phyloP scores from a whole-genome alignment of 768 basidiomycete species.

The Tylopilus sp. region DNA sequence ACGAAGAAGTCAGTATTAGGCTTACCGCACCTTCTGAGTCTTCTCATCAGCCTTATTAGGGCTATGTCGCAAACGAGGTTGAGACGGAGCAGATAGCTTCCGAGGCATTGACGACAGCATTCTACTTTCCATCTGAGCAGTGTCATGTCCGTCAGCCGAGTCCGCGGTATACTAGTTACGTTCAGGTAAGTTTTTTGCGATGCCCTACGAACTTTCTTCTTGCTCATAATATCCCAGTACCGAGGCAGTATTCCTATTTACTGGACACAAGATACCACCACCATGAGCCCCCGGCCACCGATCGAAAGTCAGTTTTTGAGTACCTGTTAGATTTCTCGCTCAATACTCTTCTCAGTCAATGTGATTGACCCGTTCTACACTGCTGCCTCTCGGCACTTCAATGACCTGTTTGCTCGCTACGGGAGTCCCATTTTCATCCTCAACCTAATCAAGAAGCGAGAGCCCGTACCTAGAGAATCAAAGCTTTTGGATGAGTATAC shows the following conservation, averaged over 20 bases:
- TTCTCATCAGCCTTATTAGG: slow-evolving; percentile 43
- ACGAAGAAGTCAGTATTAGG: slow-evolving; percentile 63
- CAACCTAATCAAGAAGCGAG: slow-evolving; percentile 89
- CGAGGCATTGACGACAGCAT: slow-evolving; percentile 84
- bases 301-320: slow-evolving; percentile 74
- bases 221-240: slow-evolving; percentile 46
- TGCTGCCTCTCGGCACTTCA: slow-evolving; percentile 90
- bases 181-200: slow-evolving; percentile 56
- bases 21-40: neutral
- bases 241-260: slow-evolving; percentile 94
- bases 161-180: slow-evolving; percentile 92
- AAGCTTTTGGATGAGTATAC: slow-evolving; percentile 90
- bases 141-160: slow-evolving; percentile 53
- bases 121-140: slow-evolving; percentile 61
- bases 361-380: slow-evolving; percentile 94
- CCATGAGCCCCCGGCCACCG: slow-evolving; percentile 89
- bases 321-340: slow-evolving; percentile 1
- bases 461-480: slow-evolving; percentile 78
- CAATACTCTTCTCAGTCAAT: slow-evolving; percentile 54
- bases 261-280: slow-evolving; percentile 93
- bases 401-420: slow-evolving; percentile 85
- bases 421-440: slow-evolving; percentile 87
- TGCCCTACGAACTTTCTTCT: neutral
- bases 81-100: slow-evolving; percentile 98
- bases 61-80: slow-evolving; percentile 97